Conservation (phyloP, 2,329 filamentous ascomycete genomes). For the Arthrobotrys sphaeroides region DNA sequence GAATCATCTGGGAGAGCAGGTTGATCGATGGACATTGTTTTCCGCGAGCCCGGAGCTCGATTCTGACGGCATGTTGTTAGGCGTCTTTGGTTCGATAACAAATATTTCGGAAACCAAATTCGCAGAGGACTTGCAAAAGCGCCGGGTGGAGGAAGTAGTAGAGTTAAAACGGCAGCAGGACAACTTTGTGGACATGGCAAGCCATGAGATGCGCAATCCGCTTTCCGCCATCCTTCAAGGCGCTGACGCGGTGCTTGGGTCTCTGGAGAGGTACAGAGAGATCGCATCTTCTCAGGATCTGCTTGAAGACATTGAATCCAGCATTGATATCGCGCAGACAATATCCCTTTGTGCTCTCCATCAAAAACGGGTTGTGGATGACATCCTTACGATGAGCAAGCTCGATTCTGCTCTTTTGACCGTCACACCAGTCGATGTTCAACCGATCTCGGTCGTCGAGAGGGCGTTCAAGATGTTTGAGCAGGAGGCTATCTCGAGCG, state of each 20-base stretch:
- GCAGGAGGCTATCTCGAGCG: constrained; percentile 75
- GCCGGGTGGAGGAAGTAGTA: constrained; percentile 63
- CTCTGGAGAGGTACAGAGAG: constrained; percentile 48
- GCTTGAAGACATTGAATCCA: constrained; percentile 59
- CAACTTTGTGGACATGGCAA: constrained; percentile 72
- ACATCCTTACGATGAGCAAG: constrained; percentile 74
- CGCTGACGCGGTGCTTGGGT: constrained; percentile 72
- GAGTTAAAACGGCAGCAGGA: constrained; percentile 76
- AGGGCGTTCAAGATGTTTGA: constrained; percentile 81
- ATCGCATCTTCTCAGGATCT: constrained; percentile 27
- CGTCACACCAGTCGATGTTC: constrained; percentile 75
- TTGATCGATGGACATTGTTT: constrained; percentile 46
- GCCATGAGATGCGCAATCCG: constrained; percentile 79
- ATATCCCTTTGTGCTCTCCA: constrained; percentile 84
- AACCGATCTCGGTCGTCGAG: constrained; percentile 75
- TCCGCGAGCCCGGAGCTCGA: constrained; percentile 51
- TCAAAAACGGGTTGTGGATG: constrained; percentile 77
- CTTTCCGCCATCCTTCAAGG: constrained; percentile 79
- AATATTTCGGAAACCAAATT: constrained; percentile 55
- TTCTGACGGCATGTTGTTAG: constrained; percentile 39
- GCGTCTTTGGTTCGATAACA: constrained; percentile 51
- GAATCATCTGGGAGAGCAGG: constrained; percentile 43
- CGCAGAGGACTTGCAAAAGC: constrained; percentile 55
- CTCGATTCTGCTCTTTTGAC: constrained; percentile 65
- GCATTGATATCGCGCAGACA: constrained; percentile 81